Evolutionary conservation across 2,329 filamentous ascomycete genomes (phyloP).

Genomic region (Chrysoporthe cubensis): DNA sequence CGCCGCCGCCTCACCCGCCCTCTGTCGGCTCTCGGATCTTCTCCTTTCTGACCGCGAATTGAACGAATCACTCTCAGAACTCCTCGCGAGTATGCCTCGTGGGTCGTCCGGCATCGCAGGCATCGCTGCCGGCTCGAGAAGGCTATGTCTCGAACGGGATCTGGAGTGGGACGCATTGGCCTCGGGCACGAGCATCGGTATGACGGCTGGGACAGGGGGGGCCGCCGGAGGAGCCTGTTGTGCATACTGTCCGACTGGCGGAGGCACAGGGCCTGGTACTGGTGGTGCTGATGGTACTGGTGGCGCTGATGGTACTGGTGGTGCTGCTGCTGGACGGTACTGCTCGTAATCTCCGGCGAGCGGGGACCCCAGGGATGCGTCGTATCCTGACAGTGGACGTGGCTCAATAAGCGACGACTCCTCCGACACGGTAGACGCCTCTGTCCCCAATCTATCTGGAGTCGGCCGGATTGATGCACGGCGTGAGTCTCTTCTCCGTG

Average conservation of each 20-base stretch:
- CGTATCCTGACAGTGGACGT: slow-evolving; percentile 28
- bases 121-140: slow-evolving; percentile 48
- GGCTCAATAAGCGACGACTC: slow-evolving; percentile 35
- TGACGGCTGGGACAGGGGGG: slow-evolving; percentile 17
- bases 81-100: slow-evolving; percentile 47
- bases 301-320: too few relatives aligned
- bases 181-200: slow-evolving; percentile 23
- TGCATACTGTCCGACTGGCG: slow-evolving; percentile 23
- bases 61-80: slow-evolving; percentile 49
- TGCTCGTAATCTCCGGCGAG: slow-evolving; percentile 38
- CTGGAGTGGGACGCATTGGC: slow-evolving; percentile 36
- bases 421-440: slow-evolving; percentile 29
- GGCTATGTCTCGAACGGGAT: slow-evolving; percentile 47
- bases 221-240: slow-evolving; percentile 13
- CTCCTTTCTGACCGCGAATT: slow-evolving; percentile 48
- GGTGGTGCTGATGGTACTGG: slow-evolving; percentile 16
- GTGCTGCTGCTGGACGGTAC: slow-evolving; percentile 33
- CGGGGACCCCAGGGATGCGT: slow-evolving; percentile 32
- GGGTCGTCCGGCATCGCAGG: slow-evolving; percentile 59
- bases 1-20: slow-evolving; percentile 50
- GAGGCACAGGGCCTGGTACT: slow-evolving; percentile 31
- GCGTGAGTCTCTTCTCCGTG: slow-evolving; percentile 42
- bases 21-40: slow-evolving; percentile 51
- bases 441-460: slow-evolving; percentile 29
- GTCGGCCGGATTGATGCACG: slow-evolving; percentile 29